phyloP scores from a whole-genome alignment of 768 basidiomycete genomes.

The Kwoniella mangroviensis region DNA sequence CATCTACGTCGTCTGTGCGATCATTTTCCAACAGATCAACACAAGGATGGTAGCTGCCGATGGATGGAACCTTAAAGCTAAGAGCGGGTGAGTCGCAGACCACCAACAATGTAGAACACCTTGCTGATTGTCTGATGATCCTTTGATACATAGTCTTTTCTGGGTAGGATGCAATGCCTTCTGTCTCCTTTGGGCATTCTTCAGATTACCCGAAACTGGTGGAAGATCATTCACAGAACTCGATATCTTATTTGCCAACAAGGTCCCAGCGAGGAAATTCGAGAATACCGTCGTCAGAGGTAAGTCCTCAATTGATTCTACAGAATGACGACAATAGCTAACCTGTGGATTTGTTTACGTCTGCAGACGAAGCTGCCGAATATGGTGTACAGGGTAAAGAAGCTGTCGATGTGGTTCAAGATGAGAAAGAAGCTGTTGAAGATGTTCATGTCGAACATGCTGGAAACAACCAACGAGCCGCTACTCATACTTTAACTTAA shows the following conservation, averaged over 20 bases:
- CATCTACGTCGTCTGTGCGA: slow-evolving; percentile 30
- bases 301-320: slow-evolving; percentile 4
- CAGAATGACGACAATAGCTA: no score
- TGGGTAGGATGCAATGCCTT: slow-evolving; percentile 37
- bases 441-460: slow-evolving; percentile 5
- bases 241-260: slow-evolving; percentile 46
- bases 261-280: slow-evolving; percentile 44
- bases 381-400: slow-evolving; percentile 14
- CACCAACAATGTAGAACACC: no score
- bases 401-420: slow-evolving; percentile 5
- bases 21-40: slow-evolving; percentile 28
- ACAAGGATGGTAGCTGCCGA: slow-evolving; percentile 31
- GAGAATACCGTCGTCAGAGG: slow-evolving; percentile 24
- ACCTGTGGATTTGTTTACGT: not conserved
- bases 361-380: slow-evolving; percentile 5
- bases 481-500: not conserved
- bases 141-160: slow-evolving; percentile 19
- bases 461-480: not conserved
- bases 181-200: slow-evolving; percentile 35
- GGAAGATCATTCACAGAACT: slow-evolving; percentile 37
- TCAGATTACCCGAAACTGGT: slow-evolving; percentile 37
- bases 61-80: slow-evolving; percentile 44
- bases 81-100: slow-evolving; percentile 18
- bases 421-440: slow-evolving; percentile 12
- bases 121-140: not conserved